Evolutionary conservation across 176 grass and related monocot genomes (phyloP), one percentile per base, ranked within the genome.

Genomic region (Musa acuminata): DNA sequence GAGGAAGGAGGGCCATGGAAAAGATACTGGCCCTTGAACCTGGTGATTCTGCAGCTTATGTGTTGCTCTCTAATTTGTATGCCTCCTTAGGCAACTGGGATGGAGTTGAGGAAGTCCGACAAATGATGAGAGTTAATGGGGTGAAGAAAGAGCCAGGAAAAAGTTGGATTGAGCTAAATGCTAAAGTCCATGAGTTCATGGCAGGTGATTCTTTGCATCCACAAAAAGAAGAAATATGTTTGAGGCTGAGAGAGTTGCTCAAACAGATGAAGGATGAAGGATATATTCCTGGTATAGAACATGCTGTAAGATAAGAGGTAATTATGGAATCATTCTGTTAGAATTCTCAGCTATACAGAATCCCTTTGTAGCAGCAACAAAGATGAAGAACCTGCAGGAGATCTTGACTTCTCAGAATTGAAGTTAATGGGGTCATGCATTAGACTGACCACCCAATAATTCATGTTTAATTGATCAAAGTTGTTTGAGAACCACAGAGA

Each of bases 231-330:
- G 69, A 73, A 80, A 65, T 80, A 80, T 72, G 62, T 49, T 35
- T 19, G 9, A 71, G 62, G 8, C 69, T 80, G 43, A 29, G 20
- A n/a, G 78, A 57, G 26, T 80, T 80, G 57, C 54, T 64, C 23
- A 73, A 72, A 53, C 78, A 80, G 49, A 63, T 80, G 69, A 72
- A 80, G 43, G 78, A 80, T 53, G 78, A 80, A 65, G 69, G 78
- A 9, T 80, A 73, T 12, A 14, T 22, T 64, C 43, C 55, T 20
- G 69, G 78, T 52, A 64, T 80, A 63, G 69, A 80, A 62, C 26
- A 51, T 80, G 60, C 21, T 26, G 19, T 6, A 0, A 69, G 67
- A 49, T 59, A 19, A 59, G 17, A 59, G 7, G n/a, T 1, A 59
- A 16, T 35, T 35, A 35, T 7, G 14, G 54, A 16, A 57, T 57